A percentile compares a stretch with the other conserved stretches of the same genome.
Conservation (phyloP, 306 rosid genomes). For the Adenanthera pavonina region DNA sequence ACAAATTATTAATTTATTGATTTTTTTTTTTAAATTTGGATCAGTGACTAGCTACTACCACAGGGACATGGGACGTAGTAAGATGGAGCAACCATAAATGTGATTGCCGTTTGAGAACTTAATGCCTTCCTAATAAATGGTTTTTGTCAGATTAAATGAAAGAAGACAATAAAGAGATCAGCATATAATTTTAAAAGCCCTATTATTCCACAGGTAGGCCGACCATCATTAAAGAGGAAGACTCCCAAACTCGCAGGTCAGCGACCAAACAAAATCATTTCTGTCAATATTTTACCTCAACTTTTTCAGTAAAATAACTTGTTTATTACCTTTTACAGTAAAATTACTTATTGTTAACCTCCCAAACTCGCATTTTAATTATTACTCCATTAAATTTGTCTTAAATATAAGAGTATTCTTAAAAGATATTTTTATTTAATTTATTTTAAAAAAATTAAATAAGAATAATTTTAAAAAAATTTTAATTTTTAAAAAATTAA, state of each 20-base stretch:
- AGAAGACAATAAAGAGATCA: not conserved
- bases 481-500: no score
- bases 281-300: not conserved
- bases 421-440: no score
- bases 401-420: no score
- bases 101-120: not conserved
- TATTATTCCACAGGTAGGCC: not conserved
- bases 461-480: no score
- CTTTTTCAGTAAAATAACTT: not conserved
- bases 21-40: no score
- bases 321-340: not conserved
- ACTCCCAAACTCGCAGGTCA: not conserved
- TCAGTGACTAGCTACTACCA: no score
- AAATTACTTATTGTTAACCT: not conserved
- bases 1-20: no score
- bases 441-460: no score
- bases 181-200: not conserved
- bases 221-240: constrained; percentile 8
- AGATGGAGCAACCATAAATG: not conserved
- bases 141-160: not conserved
- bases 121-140: not conserved
- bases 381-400: no score
- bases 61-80: no score
- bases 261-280: not conserved
- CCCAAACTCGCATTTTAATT: not conserved